Evolutionary conservation across 2,329 filamentous ascomycete species (phyloP).

Genomic region (Fusarium redolens): DNA sequence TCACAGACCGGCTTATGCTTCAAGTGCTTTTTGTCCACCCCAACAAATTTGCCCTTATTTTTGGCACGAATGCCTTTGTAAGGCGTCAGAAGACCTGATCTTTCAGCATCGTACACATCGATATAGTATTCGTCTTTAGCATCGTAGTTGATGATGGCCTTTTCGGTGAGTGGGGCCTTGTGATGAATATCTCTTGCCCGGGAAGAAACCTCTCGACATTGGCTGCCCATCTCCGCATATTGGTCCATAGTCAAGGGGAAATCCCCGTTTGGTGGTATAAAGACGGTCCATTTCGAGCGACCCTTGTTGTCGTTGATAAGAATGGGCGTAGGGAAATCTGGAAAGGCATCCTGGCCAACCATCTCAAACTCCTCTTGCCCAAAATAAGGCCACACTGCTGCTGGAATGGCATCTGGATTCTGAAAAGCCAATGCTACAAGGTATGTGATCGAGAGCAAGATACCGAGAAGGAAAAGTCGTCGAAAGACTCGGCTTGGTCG

Average conservation of each 20-base stretch:
- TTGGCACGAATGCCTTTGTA: constrained; percentile 53
- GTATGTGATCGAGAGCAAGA: constrained; percentile 64
- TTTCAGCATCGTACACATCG: constrained; percentile 78
- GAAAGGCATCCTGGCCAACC: constrained; percentile 73
- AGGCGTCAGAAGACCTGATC: constrained; percentile 65
- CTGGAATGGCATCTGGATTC: constrained; percentile 43
- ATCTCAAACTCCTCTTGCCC: constrained; percentile 69
- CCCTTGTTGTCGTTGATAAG: constrained; percentile 74
- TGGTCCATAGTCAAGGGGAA: constrained; percentile 76
- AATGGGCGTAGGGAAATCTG: constrained; percentile 78
- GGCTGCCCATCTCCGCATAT: constrained; percentile 76
- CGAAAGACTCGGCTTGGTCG: constrained; percentile 69
- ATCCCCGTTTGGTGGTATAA: constrained; percentile 72
- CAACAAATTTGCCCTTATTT: constrained; percentile 60
- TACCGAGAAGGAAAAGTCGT: constrained; percentile 64
- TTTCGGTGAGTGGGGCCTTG: constrained; percentile 55
- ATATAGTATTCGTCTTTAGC: constrained; percentile 75
- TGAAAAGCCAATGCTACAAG: constrained; percentile 49
- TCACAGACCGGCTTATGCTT: constrained; percentile 70
- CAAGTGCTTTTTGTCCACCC: constrained; percentile 57
- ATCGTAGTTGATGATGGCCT: constrained; percentile 65
- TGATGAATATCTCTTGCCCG: constrained; percentile 62
- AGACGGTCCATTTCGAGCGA: constrained; percentile 81
- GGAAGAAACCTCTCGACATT: constrained; percentile 73
- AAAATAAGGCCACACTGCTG: constrained; percentile 57